Conservation (phyloP, 192 early-diverging fungal species). For the Podila minutissima region DNA sequence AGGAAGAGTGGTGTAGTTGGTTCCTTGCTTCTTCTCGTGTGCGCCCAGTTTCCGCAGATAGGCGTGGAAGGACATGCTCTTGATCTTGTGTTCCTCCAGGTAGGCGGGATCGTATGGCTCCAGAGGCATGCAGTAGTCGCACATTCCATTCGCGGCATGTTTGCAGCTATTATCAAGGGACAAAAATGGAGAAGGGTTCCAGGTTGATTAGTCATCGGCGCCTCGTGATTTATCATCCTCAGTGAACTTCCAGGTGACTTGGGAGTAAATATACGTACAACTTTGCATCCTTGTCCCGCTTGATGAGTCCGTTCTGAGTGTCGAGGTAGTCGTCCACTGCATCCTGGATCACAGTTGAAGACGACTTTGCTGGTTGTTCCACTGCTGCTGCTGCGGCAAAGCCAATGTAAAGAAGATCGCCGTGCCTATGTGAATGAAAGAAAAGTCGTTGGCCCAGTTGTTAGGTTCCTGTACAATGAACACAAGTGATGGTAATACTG, state of each 20-base stretch:
- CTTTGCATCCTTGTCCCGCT: slow-evolving; percentile 76
- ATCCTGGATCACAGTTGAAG: slow-evolving; percentile 64
- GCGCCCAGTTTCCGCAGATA: slow-evolving; percentile 81
- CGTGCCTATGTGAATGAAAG: slow-evolving; percentile 51
- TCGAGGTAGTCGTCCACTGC: slow-evolving; percentile 84
- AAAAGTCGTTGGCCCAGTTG: background rate
- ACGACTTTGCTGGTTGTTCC: slow-evolving; percentile 1
- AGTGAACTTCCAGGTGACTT: background rate
- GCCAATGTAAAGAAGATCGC: slow-evolving; percentile 61
- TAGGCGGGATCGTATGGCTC: slow-evolving; percentile 93
- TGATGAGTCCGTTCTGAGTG: slow-evolving; percentile 85
- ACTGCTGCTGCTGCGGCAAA: slow-evolving; percentile 44
- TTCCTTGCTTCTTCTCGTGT: slow-evolving; percentile 70
- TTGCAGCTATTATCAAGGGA: slow-evolving; percentile 66
- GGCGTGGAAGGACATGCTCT: slow-evolving; percentile 97
- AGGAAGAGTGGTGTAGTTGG: slow-evolving; percentile 69
- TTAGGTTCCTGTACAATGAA: background rate
- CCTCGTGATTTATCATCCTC: too few species aligned
- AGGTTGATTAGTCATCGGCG: background rate
- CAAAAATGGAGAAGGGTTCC: background rate
- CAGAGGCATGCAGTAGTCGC: slow-evolving; percentile 92
- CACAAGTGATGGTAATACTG: slow-evolving; percentile 3
- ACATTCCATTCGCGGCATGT: slow-evolving; percentile 86
- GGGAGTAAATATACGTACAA: slow-evolving; percentile 67
- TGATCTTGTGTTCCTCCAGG: slow-evolving; percentile 90